Evolutionary conservation across 1,284 basidiomycete species (phyloP), one percentile per base, ranked within the genome.

Genomic region (Irpex sp.): DNA sequence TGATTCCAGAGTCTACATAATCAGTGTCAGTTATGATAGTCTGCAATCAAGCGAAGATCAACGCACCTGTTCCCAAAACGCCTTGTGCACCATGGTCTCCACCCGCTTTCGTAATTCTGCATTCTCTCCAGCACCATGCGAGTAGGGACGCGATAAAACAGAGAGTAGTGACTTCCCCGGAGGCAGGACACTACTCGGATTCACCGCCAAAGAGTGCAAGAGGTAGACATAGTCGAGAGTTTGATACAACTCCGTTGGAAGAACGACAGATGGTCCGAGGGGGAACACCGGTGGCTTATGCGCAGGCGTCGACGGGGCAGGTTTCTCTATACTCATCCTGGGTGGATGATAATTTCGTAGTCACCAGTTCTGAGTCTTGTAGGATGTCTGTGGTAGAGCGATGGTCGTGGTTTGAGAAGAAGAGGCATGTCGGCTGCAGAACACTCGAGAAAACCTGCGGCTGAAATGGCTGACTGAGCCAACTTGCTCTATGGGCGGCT

Each of bases 61-160:
- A 58, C 74, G 64, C 67, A 88, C 88, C 78, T 88, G 81, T 49
- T 85, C 83, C 88, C 88, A 91, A 68, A 90, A 91, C 5, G 85
- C 87, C 53, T 73, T 75, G 68, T 86, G 83, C 14, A 82, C 80
- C 5, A 82, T 75, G 59, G 80, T 76, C 62, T 81, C 80, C 5
- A 91, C 84, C 62, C 77, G 78, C 39, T 78, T 74, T 21, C 80
- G 76, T 3, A 88, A 64, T 12, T 70, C 70, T 5, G 75, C 69
- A 16, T 54, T 23, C 18, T 54, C 9, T 35, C 66, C 61, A 12
- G 71, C 63, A 9, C 67, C 69, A 37, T 66, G 62, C 37, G 72
- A 71, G 57, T 72, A 74, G 7, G 78, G 70, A 47, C 75, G 74
- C 19, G 81, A 76, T 73, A 90, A 72, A 71, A 85, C 78, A 8